phyloP scores from a whole-genome alignment of 169 alveolate genomes.

The Eimeria acervulina region DNA sequence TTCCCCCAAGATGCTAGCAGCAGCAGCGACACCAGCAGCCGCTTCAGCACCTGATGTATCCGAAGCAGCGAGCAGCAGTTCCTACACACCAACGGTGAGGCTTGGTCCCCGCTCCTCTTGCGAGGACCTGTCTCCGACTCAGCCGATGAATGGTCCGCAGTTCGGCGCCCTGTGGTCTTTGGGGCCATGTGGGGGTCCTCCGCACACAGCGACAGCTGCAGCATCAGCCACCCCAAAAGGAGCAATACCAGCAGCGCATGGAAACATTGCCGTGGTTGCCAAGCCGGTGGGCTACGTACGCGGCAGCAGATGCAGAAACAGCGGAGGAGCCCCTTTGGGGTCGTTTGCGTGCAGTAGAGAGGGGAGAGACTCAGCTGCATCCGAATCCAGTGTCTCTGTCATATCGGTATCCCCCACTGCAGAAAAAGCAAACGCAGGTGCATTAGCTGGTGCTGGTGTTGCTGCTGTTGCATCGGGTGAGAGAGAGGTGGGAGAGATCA shows the following conservation, averaged over 20 bases:
- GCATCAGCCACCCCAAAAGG: conserved; percentile 17
- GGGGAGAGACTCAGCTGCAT: neutral
- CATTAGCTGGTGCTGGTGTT: neutral
- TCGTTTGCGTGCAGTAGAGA: neutral
- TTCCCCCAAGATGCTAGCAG: neutral
- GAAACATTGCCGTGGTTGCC: neutral
- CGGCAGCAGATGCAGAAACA: neutral
- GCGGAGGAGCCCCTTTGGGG: neutral
- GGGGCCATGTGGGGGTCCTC: neutral
- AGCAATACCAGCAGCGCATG: neutral
- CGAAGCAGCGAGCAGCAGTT: conserved; percentile 35
- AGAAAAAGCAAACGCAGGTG: neutral
- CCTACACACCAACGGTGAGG: conserved; percentile 67
- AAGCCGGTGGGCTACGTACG: neutral
- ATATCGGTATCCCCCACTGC: conserved; percentile 32
- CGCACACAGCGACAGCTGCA: conserved; percentile 36
- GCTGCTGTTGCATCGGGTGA: neutral
- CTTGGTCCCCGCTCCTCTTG: conserved; percentile 61
- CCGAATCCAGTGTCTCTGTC: conserved; percentile 27
- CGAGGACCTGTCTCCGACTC: conserved; percentile 70
- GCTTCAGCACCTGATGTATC: neutral
- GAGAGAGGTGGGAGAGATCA: neutral
- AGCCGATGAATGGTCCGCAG: neutral
- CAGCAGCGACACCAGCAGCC: neutral
- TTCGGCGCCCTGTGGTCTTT: neutral